A percentile compares a stretch with the other conserved stretches of the same genome.
Conservation (phyloP, 306 rosid genomes). For the Cucumis melo region DNA sequence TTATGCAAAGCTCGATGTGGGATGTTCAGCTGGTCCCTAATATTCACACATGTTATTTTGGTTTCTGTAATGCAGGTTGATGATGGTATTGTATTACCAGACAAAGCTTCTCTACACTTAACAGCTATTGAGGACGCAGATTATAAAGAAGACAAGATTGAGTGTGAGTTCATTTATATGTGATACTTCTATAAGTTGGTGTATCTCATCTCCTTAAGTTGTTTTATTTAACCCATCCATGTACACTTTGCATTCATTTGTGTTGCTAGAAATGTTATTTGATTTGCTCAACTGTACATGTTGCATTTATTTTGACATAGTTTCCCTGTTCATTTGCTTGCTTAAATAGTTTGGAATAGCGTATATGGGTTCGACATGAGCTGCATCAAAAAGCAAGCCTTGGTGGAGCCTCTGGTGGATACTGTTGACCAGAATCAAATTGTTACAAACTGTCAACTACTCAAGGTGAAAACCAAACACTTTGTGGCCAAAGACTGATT, state of each 20-base stretch:
- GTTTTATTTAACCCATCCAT: background rate
- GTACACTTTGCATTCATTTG: background rate
- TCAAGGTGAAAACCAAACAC: slow-evolving; percentile 44
- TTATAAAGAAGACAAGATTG: slow-evolving; percentile 96
- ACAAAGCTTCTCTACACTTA: slow-evolving; percentile 65
- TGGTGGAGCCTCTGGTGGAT: slow-evolving; percentile 97
- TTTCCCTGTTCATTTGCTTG: background rate
- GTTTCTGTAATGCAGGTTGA: slow-evolving; percentile 33
- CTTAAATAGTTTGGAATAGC: slow-evolving; percentile 64
- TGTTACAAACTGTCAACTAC: slow-evolving; percentile 79
- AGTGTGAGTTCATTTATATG: slow-evolving; percentile 49
- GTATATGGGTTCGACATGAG: slow-evolving; percentile 97
- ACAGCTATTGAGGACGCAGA: slow-evolving; percentile 97
- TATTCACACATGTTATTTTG: background rate
- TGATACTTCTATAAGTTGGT: background rate
- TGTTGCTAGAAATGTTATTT: background rate
- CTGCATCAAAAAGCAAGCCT: slow-evolving; percentile 95
- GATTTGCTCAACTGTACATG: background rate
- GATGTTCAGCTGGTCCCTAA: background rate
- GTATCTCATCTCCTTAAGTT: background rate
- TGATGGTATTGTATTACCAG: slow-evolving; percentile 79
- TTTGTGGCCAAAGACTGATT: background rate
- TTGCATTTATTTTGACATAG: background rate
- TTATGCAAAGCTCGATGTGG: background rate
- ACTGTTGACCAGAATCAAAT: slow-evolving; percentile 91